Evolutionary conservation across 306 rosid genomes (phyloP), one percentile per base, ranked within the genome.

Genomic region (Biancaea sappan): DNA sequence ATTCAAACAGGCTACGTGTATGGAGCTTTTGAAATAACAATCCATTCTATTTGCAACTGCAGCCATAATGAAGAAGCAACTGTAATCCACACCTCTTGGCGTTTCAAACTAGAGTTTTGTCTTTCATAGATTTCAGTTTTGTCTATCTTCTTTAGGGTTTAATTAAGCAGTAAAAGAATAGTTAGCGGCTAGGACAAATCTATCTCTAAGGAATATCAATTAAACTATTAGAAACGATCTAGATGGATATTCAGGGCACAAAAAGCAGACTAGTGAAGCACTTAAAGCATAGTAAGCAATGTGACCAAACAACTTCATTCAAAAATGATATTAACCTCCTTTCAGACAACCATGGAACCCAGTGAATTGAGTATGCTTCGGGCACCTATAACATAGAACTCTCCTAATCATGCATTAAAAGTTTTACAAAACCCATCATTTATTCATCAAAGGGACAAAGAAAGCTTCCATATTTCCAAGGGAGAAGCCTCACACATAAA

Each of bases 241-340:
- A 26, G 6, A 56, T 3, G 9, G 5, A 0, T 35, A 75, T 18
- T 35, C 24, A 40, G 38, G 13, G n/a, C 8, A 8, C 46, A n/a
- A 74, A 63, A 56, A 59, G 29, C 73, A 15, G 6, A 74, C 13
- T 38, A 77, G 35, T 58, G 22, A 29, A 63, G 66, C 12, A 31
- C 28, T 11, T 18, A 5, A 56, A 24, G 37, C 28, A 40, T 16
- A 15, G 14, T 15, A 9, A 3, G 54, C 54, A 25, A 13, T 0
- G 13, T 4, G 31, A 5, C 29, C 5, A 5, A 73, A 47, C 69
- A 21, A 69, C 35, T 32, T 15, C 21, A 69, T 38, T 24, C 13
- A 82, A 15, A 40, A 40, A 31, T 8, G 53, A 79, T 8, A 44
- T 34, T 29, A 58, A 18, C 7, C 41, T 37, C 28, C 63, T 0